Percentiles rank a stretch among this genome's conserved stretches.
phyloP scores from a whole-genome alignment of 1,284 basidiomycete genomes.

The Naganishia sp. region DNA sequence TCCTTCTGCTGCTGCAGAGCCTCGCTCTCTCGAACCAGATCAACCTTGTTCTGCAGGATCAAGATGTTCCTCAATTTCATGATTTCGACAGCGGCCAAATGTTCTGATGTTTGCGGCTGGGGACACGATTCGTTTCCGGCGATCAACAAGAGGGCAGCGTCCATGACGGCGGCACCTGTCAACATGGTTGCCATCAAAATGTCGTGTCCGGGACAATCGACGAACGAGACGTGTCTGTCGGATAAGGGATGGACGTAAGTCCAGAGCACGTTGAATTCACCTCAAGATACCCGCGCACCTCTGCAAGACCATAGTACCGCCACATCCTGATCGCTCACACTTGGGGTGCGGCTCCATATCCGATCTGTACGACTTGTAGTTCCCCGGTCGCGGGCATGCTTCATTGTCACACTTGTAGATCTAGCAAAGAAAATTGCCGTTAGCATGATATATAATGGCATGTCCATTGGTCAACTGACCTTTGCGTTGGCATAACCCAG shows the following conservation, averaged over 20 bases:
- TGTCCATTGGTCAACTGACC: conserved; percentile 57
- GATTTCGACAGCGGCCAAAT: conserved; percentile 97
- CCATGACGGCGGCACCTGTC: conserved; percentile 99
- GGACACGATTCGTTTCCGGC: conserved; percentile 98
- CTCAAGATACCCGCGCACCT: conserved; percentile 47
- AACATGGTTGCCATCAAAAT: conserved; percentile 99
- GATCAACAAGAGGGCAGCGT: conserved; percentile 90
- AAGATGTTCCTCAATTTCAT: conserved; percentile 97
- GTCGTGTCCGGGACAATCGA: conserved; percentile 86
- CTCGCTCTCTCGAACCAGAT: conserved; percentile 87
- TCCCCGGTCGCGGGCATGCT: conserved; percentile 87
- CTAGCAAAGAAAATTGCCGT: conserved; percentile 54
- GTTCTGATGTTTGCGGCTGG: conserved; percentile 97
- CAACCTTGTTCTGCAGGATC: conserved; percentile 97
- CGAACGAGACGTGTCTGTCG: conserved; percentile 85
- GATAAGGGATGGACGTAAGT: background rate
- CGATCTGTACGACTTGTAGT: conserved; percentile 90
- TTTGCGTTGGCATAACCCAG: conserved; percentile 98
- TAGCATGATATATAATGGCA: background rate
- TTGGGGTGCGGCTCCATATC: conserved; percentile 91
- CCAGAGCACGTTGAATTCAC: too few species aligned
- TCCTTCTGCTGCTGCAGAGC: conserved; percentile 91
- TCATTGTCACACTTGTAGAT: conserved; percentile 98
- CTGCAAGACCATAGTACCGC: conserved; percentile 83
- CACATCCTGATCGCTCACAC: conserved; percentile 91